Conservation (phyloP, 1,284 basidiomycete species). For the Apiotrichum domesticum region DNA sequence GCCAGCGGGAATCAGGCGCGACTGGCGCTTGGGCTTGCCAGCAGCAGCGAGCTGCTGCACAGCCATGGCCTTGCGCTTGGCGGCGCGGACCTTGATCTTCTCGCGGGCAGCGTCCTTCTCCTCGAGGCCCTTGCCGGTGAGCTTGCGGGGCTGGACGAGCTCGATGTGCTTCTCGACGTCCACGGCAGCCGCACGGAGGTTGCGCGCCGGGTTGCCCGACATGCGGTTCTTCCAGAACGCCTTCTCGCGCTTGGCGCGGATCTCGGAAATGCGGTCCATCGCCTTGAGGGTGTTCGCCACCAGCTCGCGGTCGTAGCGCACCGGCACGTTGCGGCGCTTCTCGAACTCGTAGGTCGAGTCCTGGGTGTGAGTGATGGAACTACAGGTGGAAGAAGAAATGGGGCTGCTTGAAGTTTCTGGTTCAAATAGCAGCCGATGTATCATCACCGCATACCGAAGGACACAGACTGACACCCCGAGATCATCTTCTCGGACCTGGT, state of each 20-base stretch:
- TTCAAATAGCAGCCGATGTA: no score
- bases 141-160: slow-evolving; percentile 61
- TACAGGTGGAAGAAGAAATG: background rate
- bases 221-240: slow-evolving; percentile 98
- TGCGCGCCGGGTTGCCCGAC: slow-evolving; percentile 55
- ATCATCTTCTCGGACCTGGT: no score
- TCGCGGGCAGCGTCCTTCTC: slow-evolving; percentile 53
- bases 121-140: slow-evolving; percentile 43
- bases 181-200: slow-evolving; percentile 49
- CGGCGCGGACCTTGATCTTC: slow-evolving; percentile 71
- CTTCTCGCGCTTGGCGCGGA: slow-evolving; percentile 82
- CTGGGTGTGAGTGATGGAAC: slow-evolving; percentile 47
- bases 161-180: slow-evolving; percentile 55
- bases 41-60: slow-evolving; percentile 29
- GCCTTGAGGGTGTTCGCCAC: slow-evolving; percentile 92
- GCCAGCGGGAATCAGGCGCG: slow-evolving; percentile 57
- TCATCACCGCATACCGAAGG: no score
- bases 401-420: background rate
- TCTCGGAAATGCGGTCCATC: slow-evolving; percentile 92
- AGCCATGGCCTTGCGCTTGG: slow-evolving; percentile 51
- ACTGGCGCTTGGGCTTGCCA: slow-evolving; percentile 56
- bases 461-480: no score
- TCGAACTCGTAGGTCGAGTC: slow-evolving; percentile 99
- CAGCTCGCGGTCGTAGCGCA: slow-evolving; percentile 94
- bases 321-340: slow-evolving; percentile 95